A percentile compares a stretch with the other conserved stretches of the same genome.
Evolutionary conservation across 2,329 filamentous ascomycete species (phyloP).

Genomic region (Alternaria arborescens): DNA sequence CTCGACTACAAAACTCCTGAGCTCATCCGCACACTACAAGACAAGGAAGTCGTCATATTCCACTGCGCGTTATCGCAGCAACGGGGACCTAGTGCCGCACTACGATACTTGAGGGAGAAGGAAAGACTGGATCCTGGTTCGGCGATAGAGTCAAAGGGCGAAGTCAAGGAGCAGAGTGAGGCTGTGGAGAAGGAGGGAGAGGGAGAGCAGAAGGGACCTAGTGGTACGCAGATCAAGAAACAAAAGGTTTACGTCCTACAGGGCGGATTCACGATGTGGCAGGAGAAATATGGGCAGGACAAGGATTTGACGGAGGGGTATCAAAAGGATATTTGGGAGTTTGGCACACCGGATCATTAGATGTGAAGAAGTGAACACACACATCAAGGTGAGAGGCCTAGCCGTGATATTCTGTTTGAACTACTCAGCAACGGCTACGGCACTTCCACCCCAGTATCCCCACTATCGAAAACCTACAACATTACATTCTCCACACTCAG

Average conservation of each 20-base stretch:
- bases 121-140: constrained; percentile 57
- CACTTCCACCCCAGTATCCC: background rate
- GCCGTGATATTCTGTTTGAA: background rate
- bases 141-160: constrained; percentile 29
- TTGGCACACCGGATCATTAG: constrained; percentile 47
- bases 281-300: constrained; percentile 82
- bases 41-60: constrained; percentile 87
- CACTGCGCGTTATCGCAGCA: constrained; percentile 94
- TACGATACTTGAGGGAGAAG: constrained; percentile 78
- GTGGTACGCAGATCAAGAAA: constrained; percentile 27
- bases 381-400: background rate
- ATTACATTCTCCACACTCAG: background rate
- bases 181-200: constrained; percentile 29
- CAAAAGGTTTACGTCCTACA: constrained; percentile 86
- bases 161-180: constrained; percentile 24
- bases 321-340: constrained; percentile 82
- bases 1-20: constrained; percentile 82
- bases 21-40: constrained; percentile 77
- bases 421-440: background rate
- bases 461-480: no score
- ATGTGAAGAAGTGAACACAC: background rate
- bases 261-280: constrained; percentile 87
- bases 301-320: constrained; percentile 83
- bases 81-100: constrained; percentile 82
- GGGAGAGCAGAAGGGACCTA: constrained; percentile 27